Conservation (phyloP, 371 early-diverging fungal species). For the Rhizopus delemar region DNA sequence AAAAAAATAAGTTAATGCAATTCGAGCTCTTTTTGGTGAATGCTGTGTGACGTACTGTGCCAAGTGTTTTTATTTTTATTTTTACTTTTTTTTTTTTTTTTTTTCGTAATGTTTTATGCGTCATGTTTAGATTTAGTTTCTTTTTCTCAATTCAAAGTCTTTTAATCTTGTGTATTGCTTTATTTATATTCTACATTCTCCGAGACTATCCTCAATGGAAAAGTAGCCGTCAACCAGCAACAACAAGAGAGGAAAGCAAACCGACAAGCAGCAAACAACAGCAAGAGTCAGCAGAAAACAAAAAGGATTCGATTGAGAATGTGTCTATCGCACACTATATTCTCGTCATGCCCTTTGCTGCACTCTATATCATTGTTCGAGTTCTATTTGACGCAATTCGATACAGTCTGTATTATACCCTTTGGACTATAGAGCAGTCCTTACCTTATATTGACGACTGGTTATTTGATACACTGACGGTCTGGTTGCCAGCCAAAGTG, state of each 20-base stretch:
- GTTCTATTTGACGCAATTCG: constrained; percentile 21
- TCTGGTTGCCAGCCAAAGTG: constrained; percentile 23
- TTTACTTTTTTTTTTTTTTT: constrained; percentile 5
- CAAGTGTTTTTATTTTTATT: constrained; percentile 6
- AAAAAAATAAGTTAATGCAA: too few relatives aligned
- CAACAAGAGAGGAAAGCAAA: background rate
- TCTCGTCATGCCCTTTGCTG: constrained; percentile 36
- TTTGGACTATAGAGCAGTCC: constrained; percentile 31
- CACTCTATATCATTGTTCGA: constrained; percentile 30
- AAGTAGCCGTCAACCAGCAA: constrained; percentile 4
- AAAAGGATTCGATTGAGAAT: constrained; percentile 4
- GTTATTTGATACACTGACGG: constrained; percentile 38
- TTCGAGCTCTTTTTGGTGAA: background rate
- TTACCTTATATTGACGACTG: constrained; percentile 41
- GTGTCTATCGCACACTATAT: constrained; percentile 37
- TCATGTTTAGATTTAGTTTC: constrained; percentile 4
- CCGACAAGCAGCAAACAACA: too few relatives aligned
- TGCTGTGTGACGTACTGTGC: background rate
- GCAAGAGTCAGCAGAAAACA: constrained; percentile 2
- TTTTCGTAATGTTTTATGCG: background rate
- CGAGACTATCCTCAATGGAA: constrained; percentile 23
- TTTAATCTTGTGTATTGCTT: constrained; percentile 9
- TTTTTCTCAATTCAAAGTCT: constrained; percentile 22
- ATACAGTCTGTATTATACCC: constrained; percentile 16
- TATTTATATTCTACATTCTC: constrained; percentile 12